These are phyloP conservation scores for Hypomyces perniciosus DNA, from an alignment of 2,329 filamentous ascomycete genomes.

Conservation along the genomic window DNA sequence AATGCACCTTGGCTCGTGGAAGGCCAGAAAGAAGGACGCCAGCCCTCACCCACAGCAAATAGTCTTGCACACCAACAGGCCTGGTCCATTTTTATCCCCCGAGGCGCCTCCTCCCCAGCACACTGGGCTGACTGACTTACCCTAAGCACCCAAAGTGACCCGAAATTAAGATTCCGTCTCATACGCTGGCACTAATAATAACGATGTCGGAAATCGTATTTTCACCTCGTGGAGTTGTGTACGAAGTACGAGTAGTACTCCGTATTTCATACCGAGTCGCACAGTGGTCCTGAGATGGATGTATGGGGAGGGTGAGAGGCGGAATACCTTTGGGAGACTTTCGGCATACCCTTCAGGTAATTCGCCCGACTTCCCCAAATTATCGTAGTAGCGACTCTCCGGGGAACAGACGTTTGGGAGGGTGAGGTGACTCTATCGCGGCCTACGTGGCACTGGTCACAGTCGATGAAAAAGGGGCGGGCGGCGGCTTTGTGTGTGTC, in stretches of 20 bases:
- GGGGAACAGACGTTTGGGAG: background rate
- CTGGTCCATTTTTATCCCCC: constrained; percentile 1
- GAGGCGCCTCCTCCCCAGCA: background rate
- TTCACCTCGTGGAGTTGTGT: too few species aligned
- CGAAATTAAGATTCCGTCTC: constrained; percentile 8
- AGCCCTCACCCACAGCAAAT: background rate
- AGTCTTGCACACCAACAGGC: background rate
- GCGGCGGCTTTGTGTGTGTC: constrained; percentile 9
- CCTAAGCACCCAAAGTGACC: constrained; percentile 3
- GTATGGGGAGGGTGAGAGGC: too few species aligned
- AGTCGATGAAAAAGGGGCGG: constrained; percentile 13
- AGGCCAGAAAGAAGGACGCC: background rate
- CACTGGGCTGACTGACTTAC: background rate
- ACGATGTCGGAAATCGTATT: too few species aligned
- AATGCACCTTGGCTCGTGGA: constrained; percentile 2
- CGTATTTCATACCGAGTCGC: too few species aligned
- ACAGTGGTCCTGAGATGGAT: too few species aligned
- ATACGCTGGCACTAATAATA: background rate
- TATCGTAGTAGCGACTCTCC: constrained; percentile 1
- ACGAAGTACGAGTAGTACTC: too few species aligned
- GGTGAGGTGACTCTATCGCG: constrained; percentile 9
- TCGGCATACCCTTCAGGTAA: too few species aligned
- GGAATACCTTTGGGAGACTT: too few species aligned
- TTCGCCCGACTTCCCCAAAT: background rate
- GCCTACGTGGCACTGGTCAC: constrained; percentile 15